Evolutionary conservation across 2,329 filamentous ascomycete genomes (phyloP).

Genomic region (Penicillium brevicompactum): DNA sequence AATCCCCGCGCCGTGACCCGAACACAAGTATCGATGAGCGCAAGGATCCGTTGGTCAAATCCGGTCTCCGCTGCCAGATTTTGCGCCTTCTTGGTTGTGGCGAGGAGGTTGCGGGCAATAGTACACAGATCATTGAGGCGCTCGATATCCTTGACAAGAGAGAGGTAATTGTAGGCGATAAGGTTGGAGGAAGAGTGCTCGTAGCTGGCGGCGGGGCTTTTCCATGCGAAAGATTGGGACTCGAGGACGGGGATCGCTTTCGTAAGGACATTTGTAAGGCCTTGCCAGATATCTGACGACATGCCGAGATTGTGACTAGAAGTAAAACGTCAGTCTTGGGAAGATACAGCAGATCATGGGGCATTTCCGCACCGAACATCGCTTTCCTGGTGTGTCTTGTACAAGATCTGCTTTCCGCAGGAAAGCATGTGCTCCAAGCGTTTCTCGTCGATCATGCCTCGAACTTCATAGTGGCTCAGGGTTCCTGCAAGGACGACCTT

Average conservation of each 20-base stretch:
- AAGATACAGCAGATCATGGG: neutral
- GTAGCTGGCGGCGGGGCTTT: slow-evolving; percentile 60
- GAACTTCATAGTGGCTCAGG: slow-evolving; percentile 61
- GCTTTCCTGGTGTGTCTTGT: slow-evolving; percentile 58
- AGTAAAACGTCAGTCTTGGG: slow-evolving; percentile 5
- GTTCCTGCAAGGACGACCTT: slow-evolving; percentile 52
- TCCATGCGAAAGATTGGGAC: slow-evolving; percentile 62
- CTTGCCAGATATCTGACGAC: slow-evolving; percentile 61
- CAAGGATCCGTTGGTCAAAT: slow-evolving; percentile 64
- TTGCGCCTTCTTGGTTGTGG: slow-evolving; percentile 62
- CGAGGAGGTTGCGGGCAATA: slow-evolving; percentile 64
- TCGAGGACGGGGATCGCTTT: slow-evolving; percentile 64
- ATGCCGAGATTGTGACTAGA: slow-evolving; percentile 58
- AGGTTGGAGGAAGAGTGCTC: slow-evolving; percentile 62
- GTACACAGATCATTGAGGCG: slow-evolving; percentile 63
- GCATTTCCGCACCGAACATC: slow-evolving; percentile 50
- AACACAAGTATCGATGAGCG: slow-evolving; percentile 65
- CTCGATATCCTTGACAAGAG: slow-evolving; percentile 63
- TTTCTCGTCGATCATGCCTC: slow-evolving; percentile 61
- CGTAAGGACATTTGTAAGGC: slow-evolving; percentile 59
- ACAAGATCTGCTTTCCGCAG: slow-evolving; percentile 62
- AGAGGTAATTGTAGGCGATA: slow-evolving; percentile 62
- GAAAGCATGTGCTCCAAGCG: slow-evolving; percentile 60
- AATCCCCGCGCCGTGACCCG: slow-evolving; percentile 66
- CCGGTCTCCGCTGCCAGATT: slow-evolving; percentile 63